phyloP scores from a whole-genome alignment of 495 filamentous ascomycete species.

The Diplogelasinospora grovesii region DNA sequence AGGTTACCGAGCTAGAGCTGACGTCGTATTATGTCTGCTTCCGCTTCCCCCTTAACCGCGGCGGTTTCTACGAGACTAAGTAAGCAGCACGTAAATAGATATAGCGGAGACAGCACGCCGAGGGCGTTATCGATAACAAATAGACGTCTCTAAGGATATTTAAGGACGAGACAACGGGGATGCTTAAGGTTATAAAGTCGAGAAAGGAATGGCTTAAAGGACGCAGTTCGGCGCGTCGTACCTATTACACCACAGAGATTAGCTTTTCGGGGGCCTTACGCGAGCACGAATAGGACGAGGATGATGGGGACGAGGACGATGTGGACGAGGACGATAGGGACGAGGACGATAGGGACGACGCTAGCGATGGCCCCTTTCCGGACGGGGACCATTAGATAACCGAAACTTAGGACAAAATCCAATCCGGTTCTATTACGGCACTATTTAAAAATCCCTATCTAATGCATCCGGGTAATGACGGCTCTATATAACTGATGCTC shows the following conservation, averaged over 20 bases:
- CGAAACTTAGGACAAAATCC: slow-evolving; percentile 2
- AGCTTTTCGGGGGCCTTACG: no score
- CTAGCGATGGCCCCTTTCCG: no score
- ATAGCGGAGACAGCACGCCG: slow-evolving; percentile 62
- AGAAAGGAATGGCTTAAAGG: slow-evolving; percentile 65
- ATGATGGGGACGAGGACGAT: no score
- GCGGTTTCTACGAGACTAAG: slow-evolving; percentile 25
- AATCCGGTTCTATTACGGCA: neutral
- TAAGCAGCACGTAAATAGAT: slow-evolving; percentile 34
- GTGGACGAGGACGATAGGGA: slow-evolving; percentile 13
- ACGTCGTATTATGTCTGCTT: slow-evolving; percentile 65
- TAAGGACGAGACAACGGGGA: slow-evolving; percentile 53
- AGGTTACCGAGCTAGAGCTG: slow-evolving; percentile 62
- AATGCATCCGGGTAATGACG: slow-evolving; percentile 32
- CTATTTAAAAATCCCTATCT: slow-evolving; percentile 12
- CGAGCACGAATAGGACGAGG: no score
- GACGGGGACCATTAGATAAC: no score
- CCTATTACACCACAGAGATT: slow-evolving; percentile 60
- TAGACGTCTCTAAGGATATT: slow-evolving; percentile 65
- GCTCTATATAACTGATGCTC: slow-evolving; percentile 35
- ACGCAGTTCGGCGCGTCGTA: slow-evolving; percentile 54
- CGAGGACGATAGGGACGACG: no score
- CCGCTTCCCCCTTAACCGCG: slow-evolving; percentile 46
- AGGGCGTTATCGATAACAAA: slow-evolving; percentile 71
- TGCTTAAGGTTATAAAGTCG: slow-evolving; percentile 59